A percentile compares a stretch with the other conserved stretches of the same genome.
phyloP scores from a whole-genome alignment of 192 early-diverging fungal genomes.

The Gonapodya prolifera region DNA sequence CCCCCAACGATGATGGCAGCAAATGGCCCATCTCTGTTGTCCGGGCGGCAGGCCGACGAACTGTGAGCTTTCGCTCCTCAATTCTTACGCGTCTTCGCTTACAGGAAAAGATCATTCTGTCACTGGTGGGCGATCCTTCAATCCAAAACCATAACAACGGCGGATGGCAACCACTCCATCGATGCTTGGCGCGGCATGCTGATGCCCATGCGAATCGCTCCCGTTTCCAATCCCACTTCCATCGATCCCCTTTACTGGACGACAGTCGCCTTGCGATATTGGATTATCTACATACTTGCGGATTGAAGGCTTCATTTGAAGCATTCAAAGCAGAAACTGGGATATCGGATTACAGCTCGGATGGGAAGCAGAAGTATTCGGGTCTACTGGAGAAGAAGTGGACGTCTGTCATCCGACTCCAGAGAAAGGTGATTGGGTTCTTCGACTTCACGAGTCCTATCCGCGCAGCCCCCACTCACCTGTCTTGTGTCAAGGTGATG shows the following conservation, averaged over 20 bases:
- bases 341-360: slow-evolving; percentile 56
- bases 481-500: slow-evolving; percentile 53
- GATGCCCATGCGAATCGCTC: too few relatives aligned
- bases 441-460: not conserved
- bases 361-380: slow-evolving; percentile 63
- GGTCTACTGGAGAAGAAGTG: slow-evolving; percentile 85
- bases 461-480: not conserved
- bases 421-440: slow-evolving; percentile 53
- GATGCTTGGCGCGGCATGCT: not conserved
- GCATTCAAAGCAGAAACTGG: slow-evolving; percentile 58
- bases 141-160: not conserved
- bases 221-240: too few relatives aligned
- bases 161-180: not conserved
- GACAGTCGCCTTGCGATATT: slow-evolving; percentile 62
- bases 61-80: slow-evolving; percentile 17
- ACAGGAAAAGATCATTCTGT: not conserved
- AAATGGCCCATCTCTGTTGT: slow-evolving; percentile 8
- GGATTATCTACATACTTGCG: slow-evolving; percentile 73
- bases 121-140: not conserved
- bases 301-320: slow-evolving; percentile 52
- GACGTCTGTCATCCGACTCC: slow-evolving; percentile 85
- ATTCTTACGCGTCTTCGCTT: not conserved
- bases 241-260: not conserved
- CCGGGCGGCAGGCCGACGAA: slow-evolving; percentile 20
- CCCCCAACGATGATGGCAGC: not conserved